Evolutionary conservation across 2,329 filamentous ascomycete genomes (phyloP), one percentile per base, ranked within the genome.

Genomic region (Aspergillus fumigatiaffinis): DNA sequence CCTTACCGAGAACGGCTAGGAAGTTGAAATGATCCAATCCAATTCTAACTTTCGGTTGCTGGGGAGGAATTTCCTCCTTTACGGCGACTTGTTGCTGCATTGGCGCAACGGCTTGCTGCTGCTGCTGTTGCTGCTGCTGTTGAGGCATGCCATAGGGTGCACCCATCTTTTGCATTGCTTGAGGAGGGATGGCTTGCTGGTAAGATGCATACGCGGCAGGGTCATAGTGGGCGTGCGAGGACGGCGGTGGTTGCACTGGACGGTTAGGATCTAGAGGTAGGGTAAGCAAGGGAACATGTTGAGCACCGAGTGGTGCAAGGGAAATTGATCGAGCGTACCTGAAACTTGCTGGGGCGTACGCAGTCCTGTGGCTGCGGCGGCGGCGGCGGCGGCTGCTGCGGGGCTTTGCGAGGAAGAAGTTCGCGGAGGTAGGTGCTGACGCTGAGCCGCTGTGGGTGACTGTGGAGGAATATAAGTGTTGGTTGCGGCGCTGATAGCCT

Each of bases 11-110:
- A 54, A 99, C 94, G 63, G 95, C 93, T 63, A 99, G 83, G 84
- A 99, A 99, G 74, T 99, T 99, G 83, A 99, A 99, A 77, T 99
- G 92, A 72, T 99, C 95, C 49, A 99, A 81, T 20, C 94, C 94
- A 71, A 99, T 97, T 53, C 93, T 86, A 69, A 88, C 54, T 54
- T 71, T 74, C 20, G 68, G 57, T 60, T 71, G 70, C 32, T 67
- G 65, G n/a, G 68, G 65, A 26, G 66, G 66, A 48, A 62, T 59
- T n/a, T 73, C 68, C 51, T 75, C 68, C 52, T 69, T 67, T 20
- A 63, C 56, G 9, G 62, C 62, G 50, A 64, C 57, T 56, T 65
- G 65, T 55, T 66, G 70, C 46, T 60, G 63, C 46, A 60, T 60
- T 20, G 57, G 26, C 10, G 63, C 58, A 41, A 68, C 60, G 28